Conservation (phyloP, 2,329 filamentous ascomycete genomes). For the Alternaria atra region DNA sequence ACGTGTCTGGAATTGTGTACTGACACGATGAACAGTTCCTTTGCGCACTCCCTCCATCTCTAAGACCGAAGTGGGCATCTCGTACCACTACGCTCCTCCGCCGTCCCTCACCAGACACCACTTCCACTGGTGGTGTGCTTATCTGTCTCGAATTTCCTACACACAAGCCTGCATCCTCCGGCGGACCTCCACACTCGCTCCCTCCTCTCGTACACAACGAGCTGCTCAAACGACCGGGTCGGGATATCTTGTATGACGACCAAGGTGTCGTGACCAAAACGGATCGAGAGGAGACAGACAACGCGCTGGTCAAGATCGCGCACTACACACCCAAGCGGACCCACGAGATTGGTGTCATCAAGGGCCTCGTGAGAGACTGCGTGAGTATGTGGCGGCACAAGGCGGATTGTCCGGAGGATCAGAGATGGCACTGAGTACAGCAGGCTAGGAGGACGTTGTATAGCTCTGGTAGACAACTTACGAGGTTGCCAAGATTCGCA, state of each 20-base stretch:
- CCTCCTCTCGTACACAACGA: conserved; percentile 75
- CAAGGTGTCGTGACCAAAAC: conserved; percentile 61
- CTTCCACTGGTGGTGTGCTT: conserved; percentile 56
- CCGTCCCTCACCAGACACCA: conserved; percentile 31
- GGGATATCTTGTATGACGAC: conserved; percentile 69
- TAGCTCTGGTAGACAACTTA: neutral
- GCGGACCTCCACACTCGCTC: conserved; percentile 78
- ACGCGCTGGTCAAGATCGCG: conserved; percentile 56
- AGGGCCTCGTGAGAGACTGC: conserved; percentile 61
- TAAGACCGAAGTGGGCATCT: conserved; percentile 67
- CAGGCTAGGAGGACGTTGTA: neutral
- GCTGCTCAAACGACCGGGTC: conserved; percentile 74
- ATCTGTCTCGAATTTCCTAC: conserved; percentile 81
- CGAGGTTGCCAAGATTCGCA: neutral
- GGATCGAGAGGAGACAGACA: conserved; percentile 54
- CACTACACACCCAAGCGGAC: conserved; percentile 67
- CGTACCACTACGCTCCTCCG: conserved; percentile 64
- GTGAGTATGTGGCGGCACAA: conserved; percentile 60
- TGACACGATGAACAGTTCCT: conserved; percentile 60
- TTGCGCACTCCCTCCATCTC: conserved; percentile 64
- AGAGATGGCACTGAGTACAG: conserved; percentile 9
- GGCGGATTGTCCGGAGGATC: conserved; percentile 12
- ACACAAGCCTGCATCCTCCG: conserved; percentile 69
- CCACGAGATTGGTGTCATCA: conserved; percentile 57
- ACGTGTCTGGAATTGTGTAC: neutral